These are phyloP conservation scores for Raphanus raphanistrum DNA, from an alignment of 345 rosid genomes.

Conservation along the genomic window DNA sequence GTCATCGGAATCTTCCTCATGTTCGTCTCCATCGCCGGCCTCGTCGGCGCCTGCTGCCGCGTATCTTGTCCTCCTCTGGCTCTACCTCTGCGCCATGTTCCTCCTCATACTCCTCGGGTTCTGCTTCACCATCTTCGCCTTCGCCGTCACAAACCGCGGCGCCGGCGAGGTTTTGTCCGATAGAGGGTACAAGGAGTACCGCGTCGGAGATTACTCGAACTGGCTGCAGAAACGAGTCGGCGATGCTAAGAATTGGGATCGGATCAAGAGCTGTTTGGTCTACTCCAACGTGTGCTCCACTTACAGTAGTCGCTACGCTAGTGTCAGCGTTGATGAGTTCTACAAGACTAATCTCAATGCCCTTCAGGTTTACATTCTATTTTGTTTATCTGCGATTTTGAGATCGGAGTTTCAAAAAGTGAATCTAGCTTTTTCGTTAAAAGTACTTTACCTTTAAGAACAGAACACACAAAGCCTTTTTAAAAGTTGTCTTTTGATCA, in stretches of 20 bases:
- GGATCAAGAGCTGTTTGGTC: constrained; percentile 71
- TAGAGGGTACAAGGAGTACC: constrained; percentile 84
- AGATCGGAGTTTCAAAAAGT: constrained; percentile 10
- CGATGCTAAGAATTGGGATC: constrained; percentile 64
- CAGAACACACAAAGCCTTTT: constrained; percentile 7
- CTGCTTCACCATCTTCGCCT: constrained; percentile 84
- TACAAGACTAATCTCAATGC: constrained; percentile 50
- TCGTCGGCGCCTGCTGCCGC: constrained; percentile 87
- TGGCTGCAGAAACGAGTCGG: constrained; percentile 75
- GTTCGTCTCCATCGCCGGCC: constrained; percentile 80
- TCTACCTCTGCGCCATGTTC: constrained; percentile 87
- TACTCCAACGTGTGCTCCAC: constrained; percentile 57
- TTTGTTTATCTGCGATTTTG: neutral
- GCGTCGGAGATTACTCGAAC: constrained; percentile 65
- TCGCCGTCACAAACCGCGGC: constrained; percentile 91
- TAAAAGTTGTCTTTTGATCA: neutral
- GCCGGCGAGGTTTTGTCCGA: constrained; percentile 66
- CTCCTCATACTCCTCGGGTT: constrained; percentile 69
- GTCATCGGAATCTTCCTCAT: constrained; percentile 78
- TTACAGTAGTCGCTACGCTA: constrained; percentile 38
- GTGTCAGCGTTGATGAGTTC: constrained; percentile 26
- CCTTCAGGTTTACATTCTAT: constrained; percentile 56
- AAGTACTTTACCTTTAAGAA: constrained; percentile 13
- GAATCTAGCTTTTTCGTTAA: constrained; percentile 2
- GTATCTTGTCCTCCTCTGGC: constrained; percentile 83